These are phyloP conservation scores for Vaccinium darrowii DNA, from an alignment of 148 eudicot genomes.

Conservation along the genomic window DNA sequence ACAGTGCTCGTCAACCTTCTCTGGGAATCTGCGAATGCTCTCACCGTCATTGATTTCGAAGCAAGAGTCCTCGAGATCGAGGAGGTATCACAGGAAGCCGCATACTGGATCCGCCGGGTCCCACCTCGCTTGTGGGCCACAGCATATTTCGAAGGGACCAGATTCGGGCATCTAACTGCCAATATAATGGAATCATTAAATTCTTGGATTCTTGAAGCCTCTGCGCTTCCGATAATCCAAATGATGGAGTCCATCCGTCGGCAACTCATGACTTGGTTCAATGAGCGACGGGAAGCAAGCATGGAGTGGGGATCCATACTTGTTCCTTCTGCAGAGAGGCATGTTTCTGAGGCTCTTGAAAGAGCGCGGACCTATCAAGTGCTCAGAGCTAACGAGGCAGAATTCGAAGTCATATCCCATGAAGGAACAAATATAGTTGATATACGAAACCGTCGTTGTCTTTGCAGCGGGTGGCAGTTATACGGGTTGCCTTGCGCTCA, in stretches of 20 bases:
- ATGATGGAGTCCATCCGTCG: constrained; percentile 77
- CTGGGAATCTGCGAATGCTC: constrained; percentile 63
- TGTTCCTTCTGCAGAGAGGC: constrained; percentile 64
- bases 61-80: constrained; percentile 56
- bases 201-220: constrained; percentile 58
- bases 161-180: constrained; percentile 58
- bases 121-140: constrained; percentile 70
- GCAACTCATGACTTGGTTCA: constrained; percentile 73
- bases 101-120: constrained; percentile 53
- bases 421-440: constrained; percentile 61
- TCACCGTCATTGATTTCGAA: constrained; percentile 50
- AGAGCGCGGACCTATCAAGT: constrained; percentile 53
- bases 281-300: constrained; percentile 62
- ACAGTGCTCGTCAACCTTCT: constrained; percentile 51
- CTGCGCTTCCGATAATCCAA: constrained; percentile 58
- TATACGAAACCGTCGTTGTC: constrained; percentile 57
- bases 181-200: constrained; percentile 46
- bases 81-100: constrained; percentile 61
- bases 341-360: constrained; percentile 57
- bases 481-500: constrained; percentile 74
- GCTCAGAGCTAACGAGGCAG: constrained; percentile 65
- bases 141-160: constrained; percentile 57
- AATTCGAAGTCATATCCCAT: constrained; percentile 65
- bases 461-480: constrained; percentile 68
- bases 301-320: constrained; percentile 61